Evolutionary conservation across 768 basidiomycete genomes (phyloP).

Genomic region (Clavaria fumosa): DNA sequence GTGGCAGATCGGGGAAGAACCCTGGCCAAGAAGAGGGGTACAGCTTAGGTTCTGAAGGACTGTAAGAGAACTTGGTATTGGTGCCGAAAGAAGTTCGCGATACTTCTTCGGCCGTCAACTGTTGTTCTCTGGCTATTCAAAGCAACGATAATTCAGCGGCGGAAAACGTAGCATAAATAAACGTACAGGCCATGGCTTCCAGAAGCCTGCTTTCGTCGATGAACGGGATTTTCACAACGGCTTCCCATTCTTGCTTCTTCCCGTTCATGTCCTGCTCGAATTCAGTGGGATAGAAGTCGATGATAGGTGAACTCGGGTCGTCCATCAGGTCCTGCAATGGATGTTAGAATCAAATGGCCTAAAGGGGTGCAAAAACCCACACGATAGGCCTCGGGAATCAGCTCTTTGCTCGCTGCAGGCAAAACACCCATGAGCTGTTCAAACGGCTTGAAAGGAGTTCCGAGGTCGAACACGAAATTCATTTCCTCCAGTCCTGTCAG

Average conservation of each 20-base stretch:
- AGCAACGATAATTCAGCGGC: not conserved
- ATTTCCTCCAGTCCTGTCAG: slow-evolving; percentile 62
- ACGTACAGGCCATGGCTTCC: slow-evolving; percentile 67
- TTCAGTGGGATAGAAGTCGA: slow-evolving; percentile 86
- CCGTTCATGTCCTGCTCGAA: slow-evolving; percentile 94
- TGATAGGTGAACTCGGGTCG: slow-evolving; percentile 67
- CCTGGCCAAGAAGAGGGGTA: slow-evolving; percentile 91
- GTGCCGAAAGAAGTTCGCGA: slow-evolving; percentile 64
- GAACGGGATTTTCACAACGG: slow-evolving; percentile 96
- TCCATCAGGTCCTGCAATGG: slow-evolving; percentile 71
- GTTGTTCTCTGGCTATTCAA: slow-evolving; percentile 54
- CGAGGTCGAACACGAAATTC: slow-evolving; percentile 76
- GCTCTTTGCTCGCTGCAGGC: slow-evolving; percentile 78
- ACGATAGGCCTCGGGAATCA: slow-evolving; percentile 75
- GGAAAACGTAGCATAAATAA: not conserved
- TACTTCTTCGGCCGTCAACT: slow-evolving; percentile 61
- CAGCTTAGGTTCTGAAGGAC: slow-evolving; percentile 38
- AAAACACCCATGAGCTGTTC: slow-evolving; percentile 98
- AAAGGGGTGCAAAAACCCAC: slow-evolving; percentile 25
- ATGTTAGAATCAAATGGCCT: not conserved
- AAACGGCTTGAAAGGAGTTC: slow-evolving; percentile 81
- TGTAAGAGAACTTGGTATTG: slow-evolving; percentile 67
- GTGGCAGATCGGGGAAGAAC: slow-evolving; percentile 81
- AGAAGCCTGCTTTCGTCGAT: slow-evolving; percentile 73
- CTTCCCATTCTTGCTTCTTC: slow-evolving; percentile 98